Evolutionary conservation across 306 rosid species (phyloP).

Genomic region (Prunus armeniaca): DNA sequence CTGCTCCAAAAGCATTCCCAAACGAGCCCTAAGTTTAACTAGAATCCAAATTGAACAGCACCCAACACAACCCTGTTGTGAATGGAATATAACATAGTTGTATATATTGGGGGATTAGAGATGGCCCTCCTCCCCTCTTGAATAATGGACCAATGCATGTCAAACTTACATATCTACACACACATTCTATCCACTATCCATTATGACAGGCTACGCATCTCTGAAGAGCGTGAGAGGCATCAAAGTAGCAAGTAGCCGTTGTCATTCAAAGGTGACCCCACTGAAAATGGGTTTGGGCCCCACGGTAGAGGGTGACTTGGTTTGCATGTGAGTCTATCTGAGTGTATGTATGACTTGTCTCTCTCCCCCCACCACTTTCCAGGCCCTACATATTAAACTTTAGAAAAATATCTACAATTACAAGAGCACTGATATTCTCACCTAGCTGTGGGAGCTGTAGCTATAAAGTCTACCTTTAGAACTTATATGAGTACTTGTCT

Average conservation of each 20-base stretch:
- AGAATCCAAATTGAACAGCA: too few species aligned
- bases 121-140: too few species aligned
- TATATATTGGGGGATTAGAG: too few species aligned
- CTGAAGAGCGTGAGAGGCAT: conserved; percentile 23
- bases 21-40: too few species aligned
- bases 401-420: background rate
- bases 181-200: too few species aligned
- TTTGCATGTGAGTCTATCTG: conserved; percentile 28
- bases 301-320: conserved; percentile 18
- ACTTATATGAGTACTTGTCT: background rate
- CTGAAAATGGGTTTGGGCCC: conserved; percentile 6
- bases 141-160: too few species aligned
- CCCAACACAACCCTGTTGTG: too few species aligned
- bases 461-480: background rate
- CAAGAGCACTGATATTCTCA: background rate
- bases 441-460: too few species aligned
- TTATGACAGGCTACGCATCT: background rate
- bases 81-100: too few species aligned
- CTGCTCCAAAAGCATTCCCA: too few species aligned
- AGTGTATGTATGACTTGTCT: conserved; percentile 4
- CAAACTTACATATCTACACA: too few species aligned
- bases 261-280: conserved; percentile 14
- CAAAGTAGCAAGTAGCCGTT: background rate
- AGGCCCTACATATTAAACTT: background rate
- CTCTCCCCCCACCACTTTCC: conserved; percentile 7